These are phyloP conservation scores for Globisporangium radiosum DNA, from an alignment of 352 stramenopile species.

Conservation along the genomic window DNA sequence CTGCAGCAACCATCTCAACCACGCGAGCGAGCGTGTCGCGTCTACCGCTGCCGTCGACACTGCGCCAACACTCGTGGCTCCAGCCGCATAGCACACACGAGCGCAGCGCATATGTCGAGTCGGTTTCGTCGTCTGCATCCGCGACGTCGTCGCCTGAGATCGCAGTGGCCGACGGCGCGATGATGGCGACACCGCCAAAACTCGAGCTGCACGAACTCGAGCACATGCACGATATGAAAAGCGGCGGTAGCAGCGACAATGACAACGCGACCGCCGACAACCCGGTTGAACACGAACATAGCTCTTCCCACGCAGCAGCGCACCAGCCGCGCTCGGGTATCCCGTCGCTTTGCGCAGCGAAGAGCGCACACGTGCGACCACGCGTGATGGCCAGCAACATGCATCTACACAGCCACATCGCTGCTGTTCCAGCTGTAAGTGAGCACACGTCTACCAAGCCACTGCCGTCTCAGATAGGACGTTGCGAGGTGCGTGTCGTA, in stretches of 20 bases:
- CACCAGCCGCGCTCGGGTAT: constrained; percentile 1
- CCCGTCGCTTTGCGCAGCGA: background rate
- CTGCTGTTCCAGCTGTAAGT: background rate
- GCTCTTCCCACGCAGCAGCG: background rate
- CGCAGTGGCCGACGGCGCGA: constrained; percentile 1
- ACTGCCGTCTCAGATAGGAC: constrained; percentile 2
- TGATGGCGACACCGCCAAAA: constrained; percentile 9
- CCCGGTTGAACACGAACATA: background rate
- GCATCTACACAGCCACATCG: background rate
- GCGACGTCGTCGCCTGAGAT: constrained; percentile 7
- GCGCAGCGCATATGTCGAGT: background rate
- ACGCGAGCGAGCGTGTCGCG: too few species aligned
- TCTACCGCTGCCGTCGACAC: too few species aligned
- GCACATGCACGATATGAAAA: background rate
- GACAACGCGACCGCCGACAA: background rate
- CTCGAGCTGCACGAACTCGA: constrained; percentile 17
- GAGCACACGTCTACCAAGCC: background rate
- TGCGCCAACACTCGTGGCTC: too few species aligned
- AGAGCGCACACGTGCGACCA: background rate
- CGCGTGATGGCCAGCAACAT: background rate
- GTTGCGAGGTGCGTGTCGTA: constrained; percentile 7
- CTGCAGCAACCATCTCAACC: too few species aligned
- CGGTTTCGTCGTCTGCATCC: constrained; percentile 10
- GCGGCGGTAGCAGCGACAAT: background rate
- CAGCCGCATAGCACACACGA: too few species aligned